Conservation (phyloP, 345 rosid species). For the Cardiospermum halicacabum region DNA sequence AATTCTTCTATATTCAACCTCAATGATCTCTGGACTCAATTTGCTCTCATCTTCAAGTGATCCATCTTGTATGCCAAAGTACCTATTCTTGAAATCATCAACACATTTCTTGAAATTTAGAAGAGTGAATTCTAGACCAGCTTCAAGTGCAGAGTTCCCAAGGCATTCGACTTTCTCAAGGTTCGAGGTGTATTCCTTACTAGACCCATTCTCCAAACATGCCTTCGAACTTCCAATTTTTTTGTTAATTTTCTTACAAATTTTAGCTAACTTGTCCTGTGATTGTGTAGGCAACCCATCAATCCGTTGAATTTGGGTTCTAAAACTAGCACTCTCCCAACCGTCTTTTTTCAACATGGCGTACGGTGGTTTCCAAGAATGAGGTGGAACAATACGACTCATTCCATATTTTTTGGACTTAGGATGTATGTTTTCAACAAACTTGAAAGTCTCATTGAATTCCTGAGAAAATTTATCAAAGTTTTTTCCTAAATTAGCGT, state of each 20-base stretch:
- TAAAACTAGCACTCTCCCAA: constrained; percentile 47
- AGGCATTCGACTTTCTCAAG: constrained; percentile 24
- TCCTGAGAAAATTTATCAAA: constrained; percentile 51
- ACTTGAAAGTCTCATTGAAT: constrained; percentile 51
- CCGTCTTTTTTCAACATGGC: constrained; percentile 32
- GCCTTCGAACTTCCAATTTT: constrained; percentile 15
- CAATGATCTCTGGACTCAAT: constrained; percentile 41
- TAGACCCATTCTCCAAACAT: constrained; percentile 16
- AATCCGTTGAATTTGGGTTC: constrained; percentile 43
- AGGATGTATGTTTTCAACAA: constrained; percentile 49
- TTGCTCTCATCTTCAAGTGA: constrained; percentile 21
- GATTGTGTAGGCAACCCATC: constrained; percentile 32
- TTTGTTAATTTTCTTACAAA: constrained; percentile 9
- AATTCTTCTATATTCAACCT: constrained; percentile 54
- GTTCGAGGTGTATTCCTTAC: constrained; percentile 13
- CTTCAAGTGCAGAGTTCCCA: constrained; percentile 23
- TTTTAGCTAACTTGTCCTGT: constrained; percentile 22
- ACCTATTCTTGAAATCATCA: constrained; percentile 37
- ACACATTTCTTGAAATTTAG: constrained; percentile 46
- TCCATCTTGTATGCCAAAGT: constrained; percentile 30
- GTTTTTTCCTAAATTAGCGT: constrained; percentile 17
- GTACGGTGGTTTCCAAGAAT: constrained; percentile 68
- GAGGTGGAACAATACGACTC: constrained; percentile 72
- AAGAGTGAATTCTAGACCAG: constrained; percentile 44
- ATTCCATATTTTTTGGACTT: constrained; percentile 58